Conservation (phyloP, 2,329 filamentous ascomycete species). For the Elsinoe batatas region DNA sequence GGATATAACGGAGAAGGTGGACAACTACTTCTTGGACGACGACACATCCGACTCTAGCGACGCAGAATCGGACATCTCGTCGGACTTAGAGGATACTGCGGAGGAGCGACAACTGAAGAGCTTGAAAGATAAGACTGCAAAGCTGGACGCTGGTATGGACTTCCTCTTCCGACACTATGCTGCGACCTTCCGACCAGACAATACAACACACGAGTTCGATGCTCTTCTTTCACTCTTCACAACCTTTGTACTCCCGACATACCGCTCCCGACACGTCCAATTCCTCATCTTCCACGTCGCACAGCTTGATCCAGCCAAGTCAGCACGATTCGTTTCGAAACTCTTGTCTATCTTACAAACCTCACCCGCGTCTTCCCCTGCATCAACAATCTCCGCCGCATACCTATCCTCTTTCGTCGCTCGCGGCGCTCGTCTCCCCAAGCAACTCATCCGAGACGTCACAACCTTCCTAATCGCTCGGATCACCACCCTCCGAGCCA, state of each 20-base stretch:
- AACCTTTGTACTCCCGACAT: constrained; percentile 78
- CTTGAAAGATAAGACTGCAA: constrained; percentile 73
- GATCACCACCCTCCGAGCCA: constrained; percentile 61
- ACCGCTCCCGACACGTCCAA: constrained; percentile 85
- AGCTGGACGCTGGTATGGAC: constrained; percentile 85
- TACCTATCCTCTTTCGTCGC: constrained; percentile 94
- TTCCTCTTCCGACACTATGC: constrained; percentile 77
- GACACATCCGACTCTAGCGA: constrained; percentile 52
- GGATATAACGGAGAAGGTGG: constrained; percentile 36
- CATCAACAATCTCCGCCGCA: constrained; percentile 73
- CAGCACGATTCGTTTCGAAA: constrained; percentile 73
- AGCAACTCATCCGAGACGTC: constrained; percentile 67
- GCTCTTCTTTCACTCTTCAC: constrained; percentile 77
- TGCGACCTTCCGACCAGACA: constrained; percentile 58
- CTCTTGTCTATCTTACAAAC: constrained; percentile 73
- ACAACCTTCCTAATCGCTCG: constrained; percentile 70
- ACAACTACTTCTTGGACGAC: constrained; percentile 42
- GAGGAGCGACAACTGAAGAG: constrained; percentile 53
- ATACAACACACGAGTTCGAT: constrained; percentile 64
- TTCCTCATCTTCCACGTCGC: constrained; percentile 95
- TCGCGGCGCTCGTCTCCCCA: constrained; percentile 70
- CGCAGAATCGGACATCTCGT: constrained; percentile 57
- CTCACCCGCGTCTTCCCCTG: constrained; percentile 71
- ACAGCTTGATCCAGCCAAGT: constrained; percentile 66
- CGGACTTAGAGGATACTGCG: constrained; percentile 49